Evolutionary conservation across 1,284 basidiomycete genomes (phyloP).

Genomic region (Chondrostereum purpureum): DNA sequence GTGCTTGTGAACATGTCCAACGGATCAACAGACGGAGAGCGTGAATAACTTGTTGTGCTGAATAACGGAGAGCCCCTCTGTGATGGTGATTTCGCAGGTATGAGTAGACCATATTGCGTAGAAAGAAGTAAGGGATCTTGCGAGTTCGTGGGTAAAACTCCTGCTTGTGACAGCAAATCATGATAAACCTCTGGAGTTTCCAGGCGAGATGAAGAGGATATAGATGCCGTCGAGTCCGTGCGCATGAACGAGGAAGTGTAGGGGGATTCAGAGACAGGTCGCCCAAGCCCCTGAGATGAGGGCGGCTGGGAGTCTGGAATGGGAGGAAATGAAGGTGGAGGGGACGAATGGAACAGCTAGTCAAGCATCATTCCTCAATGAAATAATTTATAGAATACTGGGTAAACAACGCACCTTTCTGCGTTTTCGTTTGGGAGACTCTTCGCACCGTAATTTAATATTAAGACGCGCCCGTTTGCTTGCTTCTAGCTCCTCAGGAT

Average conservation of each 20-base stretch:
- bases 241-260: not conserved
- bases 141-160: not conserved
- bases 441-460: slow-evolving; percentile 8
- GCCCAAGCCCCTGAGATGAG: not conserved
- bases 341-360: not conserved
- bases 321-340: slow-evolving; percentile 1
- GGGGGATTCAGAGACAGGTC: not conserved
- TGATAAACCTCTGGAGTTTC: not conserved
- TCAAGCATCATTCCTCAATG: not conserved
- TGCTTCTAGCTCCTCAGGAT: slow-evolving; percentile 47
- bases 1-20: not conserved
- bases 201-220: not conserved
- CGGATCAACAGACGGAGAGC: not conserved
- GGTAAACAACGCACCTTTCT: slow-evolving; percentile 21
- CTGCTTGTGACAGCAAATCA: not conserved
- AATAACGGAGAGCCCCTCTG: not conserved
- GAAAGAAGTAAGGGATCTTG: not conserved
- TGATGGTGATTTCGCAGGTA: not conserved
- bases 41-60: not conserved
- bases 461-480: slow-evolving; percentile 15
- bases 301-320: not conserved
- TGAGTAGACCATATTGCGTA: too few species aligned
- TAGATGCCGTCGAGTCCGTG: not conserved
- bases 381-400: slow-evolving; percentile 11
- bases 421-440: slow-evolving; percentile 23